Evolutionary conservation across 2,329 filamentous ascomycete species (phyloP), one percentile per base, ranked within the genome.

Genomic region (Hysterium pulicare): DNA sequence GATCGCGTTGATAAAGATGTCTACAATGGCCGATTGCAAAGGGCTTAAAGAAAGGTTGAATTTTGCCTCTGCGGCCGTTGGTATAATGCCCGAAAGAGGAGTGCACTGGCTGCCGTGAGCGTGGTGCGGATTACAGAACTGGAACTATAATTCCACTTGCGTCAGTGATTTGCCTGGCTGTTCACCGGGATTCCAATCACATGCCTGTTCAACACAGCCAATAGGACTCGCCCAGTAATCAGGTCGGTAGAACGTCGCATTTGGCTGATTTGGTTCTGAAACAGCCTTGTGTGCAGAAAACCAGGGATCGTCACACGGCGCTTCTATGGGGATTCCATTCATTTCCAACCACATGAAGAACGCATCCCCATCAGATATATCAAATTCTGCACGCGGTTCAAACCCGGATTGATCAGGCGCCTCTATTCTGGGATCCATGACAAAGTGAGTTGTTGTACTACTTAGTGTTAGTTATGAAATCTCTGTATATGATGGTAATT

Each of bases 291-390:
- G 44, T 7, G 44, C 44, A 1, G 44, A 46, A 17, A 46, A 46
- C 44, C 44, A 46, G 9, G 44, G 44, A 34, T 46, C 44, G n/a
- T 42, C 39, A 30, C 30, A 34, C 17, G 44, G 44, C n/a, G 22
- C 32, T 24, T 38, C 26, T 23, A 46, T 42, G 22, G 31, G 19
- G 16, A 46, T 32, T 10, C 34, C 32, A 23, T 46, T 41, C 6
- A 33, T 35, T 20, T 31, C 20, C 11, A 46, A 35, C 9, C 37
- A 46, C 15, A 46, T 9, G 5, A 46, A 9, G 21, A 30, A 31
- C 3, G 33, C 38, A 21, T 46, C 44, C 30, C 44, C 44, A 24
- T 46, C 39, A 5, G 44, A 22, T n/a, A 33, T 28, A 17, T 46
- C 42, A 21, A 42, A 42, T 23, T 46, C 44, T 22, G 21, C 17